Conservation (phyloP, 345 rosid species). For the Populus deltoides region DNA sequence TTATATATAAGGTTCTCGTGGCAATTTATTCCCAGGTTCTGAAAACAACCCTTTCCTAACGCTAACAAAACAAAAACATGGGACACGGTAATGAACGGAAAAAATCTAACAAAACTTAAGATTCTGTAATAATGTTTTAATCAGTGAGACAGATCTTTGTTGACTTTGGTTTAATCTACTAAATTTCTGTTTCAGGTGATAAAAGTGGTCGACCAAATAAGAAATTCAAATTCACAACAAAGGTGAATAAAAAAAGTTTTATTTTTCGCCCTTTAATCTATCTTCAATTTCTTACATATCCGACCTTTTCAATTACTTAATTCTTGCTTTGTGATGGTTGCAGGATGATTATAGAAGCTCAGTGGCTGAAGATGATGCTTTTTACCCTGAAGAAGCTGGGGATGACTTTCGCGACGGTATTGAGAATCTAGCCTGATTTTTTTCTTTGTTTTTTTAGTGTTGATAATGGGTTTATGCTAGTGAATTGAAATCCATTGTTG, state of each 20-base stretch:
- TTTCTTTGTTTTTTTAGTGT: not conserved
- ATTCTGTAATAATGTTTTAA: too few species aligned
- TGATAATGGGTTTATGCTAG: not conserved
- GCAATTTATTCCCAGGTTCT: not conserved
- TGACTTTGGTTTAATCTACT: not conserved
- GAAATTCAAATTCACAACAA: not conserved
- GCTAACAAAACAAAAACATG: not conserved
- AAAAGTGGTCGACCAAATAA: not conserved
- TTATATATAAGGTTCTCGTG: not conserved
- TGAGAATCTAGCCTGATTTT: not conserved
- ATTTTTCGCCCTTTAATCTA: too few species aligned
- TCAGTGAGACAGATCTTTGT: not conserved
- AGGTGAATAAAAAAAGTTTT: too few species aligned
- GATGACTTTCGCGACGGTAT: constrained; percentile 74
- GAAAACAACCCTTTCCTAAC: not conserved
- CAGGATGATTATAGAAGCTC: constrained; percentile 65
- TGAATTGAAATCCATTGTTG: not conserved
- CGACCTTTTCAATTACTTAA: too few species aligned
- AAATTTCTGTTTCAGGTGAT: not conserved
- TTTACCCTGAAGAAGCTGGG: constrained; percentile 51
- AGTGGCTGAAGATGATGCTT: constrained; percentile 48
- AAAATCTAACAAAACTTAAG: not conserved
- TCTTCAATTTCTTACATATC: too few species aligned
- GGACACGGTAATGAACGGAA: not conserved
- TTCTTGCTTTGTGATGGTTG: not conserved